Conservation (phyloP, 257 asterid genomes). For the Solanum virginianum region DNA sequence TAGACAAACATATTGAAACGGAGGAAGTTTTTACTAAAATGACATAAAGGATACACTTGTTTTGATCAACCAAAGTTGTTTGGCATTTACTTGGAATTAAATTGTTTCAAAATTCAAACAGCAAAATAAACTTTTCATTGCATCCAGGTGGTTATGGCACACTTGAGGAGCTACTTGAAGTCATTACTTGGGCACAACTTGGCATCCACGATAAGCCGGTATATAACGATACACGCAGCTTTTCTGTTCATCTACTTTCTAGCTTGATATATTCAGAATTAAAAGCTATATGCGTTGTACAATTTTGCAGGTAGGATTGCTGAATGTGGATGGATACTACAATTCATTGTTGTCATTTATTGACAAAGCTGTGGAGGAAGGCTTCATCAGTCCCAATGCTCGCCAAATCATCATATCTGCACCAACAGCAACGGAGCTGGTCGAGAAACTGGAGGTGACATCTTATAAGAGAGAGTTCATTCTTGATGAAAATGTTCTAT, state of each 20-base stretch:
- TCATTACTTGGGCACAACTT: constrained; percentile 97
- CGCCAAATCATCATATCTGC: constrained; percentile 89
- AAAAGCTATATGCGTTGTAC: not conserved
- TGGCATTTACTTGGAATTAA: not conserved
- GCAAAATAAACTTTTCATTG: not conserved
- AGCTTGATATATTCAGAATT: not conserved
- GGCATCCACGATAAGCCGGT: constrained; percentile 99
- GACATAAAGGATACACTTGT: not conserved
- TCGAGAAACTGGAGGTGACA: constrained; percentile 81
- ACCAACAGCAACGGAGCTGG: constrained; percentile 71
- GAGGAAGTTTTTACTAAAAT: not conserved
- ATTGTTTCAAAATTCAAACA: not conserved
- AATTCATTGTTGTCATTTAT: constrained; percentile 71
- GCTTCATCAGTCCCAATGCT: constrained; percentile 73
- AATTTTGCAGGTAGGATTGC: constrained; percentile 67
- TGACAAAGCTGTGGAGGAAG: constrained; percentile 92
- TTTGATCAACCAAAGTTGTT: not conserved
- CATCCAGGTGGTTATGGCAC: constrained; percentile 94
- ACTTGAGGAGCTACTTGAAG: constrained; percentile 91
- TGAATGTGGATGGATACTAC: constrained; percentile 87
- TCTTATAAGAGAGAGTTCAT: not conserved
- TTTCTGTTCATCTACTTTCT: not conserved
- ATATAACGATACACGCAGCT: not conserved
- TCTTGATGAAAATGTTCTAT: not conserved
- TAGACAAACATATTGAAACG: not conserved